Evolutionary conservation across 2,329 filamentous ascomycete species (phyloP), one percentile per base, ranked within the genome.

Genomic region (Trichophyton mentagrophytes): DNA sequence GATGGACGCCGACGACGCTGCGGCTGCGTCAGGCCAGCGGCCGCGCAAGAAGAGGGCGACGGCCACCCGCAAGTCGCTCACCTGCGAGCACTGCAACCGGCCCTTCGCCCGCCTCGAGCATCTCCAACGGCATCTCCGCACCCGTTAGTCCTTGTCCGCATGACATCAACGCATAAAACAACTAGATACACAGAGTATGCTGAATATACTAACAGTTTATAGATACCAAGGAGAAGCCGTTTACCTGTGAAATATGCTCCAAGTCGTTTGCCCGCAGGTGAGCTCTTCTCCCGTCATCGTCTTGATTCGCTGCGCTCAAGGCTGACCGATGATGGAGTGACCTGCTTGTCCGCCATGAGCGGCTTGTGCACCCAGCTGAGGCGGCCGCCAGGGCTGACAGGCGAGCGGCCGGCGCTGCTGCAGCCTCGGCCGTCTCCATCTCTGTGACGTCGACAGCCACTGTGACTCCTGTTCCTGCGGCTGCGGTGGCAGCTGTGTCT

Each of bases 51-150:
- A 76, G 67, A 65, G 65, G 59, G 66, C 71, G 49, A 64, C 71
- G 46, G 67, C 72, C 58, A 73, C 76, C 67, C 73, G 74, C 62
- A 78, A 78, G 67, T 77, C 76, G 11, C 66, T 78, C 49, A 74
- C 74, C 27, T 78, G 76, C 67, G 76, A 77, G 67, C 77, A 77
- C 64, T 78, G 76, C 68, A 76, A 74, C 66, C 69, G 76, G 64
- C 73, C 76, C 44, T 78, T 78, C 68, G 76, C 76, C 60, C 74
- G 76, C 58, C 67, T 78, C 64, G 76, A 78, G 69, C 76, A 78
- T 71, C 75, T 78, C 67, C 76, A 78, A 73, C 73, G 76, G 66
- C 76, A 78, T 73, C 76, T 78, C 71, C 74, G 76, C 71, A 78
- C 76, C 65, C 76, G 74, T 76, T 73, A 70, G 69, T 70, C 70